A percentile compares a stretch with the other conserved stretches of the same genome.
Conservation (phyloP, 140 eudicot species). For the Erigeron philadelphicus region DNA sequence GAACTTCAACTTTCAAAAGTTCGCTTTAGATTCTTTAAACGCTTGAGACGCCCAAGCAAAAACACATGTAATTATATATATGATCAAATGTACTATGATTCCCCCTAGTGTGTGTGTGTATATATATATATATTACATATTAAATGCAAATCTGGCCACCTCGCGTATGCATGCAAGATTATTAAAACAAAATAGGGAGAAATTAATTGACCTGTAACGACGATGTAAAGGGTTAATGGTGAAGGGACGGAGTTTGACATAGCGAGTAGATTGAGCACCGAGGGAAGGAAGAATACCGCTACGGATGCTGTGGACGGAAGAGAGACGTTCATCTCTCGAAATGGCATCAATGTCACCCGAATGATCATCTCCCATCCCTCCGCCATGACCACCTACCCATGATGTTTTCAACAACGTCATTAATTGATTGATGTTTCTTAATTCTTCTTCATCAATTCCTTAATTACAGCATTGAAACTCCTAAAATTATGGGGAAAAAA, state of each 20-base stretch:
- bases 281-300: conserved; percentile 54
- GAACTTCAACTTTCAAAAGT: too few relatives aligned
- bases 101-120: too few relatives aligned
- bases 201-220: conserved; percentile 41
- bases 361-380: conserved; percentile 17
- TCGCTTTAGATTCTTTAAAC: too few relatives aligned
- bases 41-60: too few relatives aligned
- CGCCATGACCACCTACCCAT: conserved; percentile 24
- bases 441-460: too few relatives aligned
- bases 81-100: too few relatives aligned
- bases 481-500: conserved; percentile 1
- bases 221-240: conserved; percentile 49
- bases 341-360: conserved; percentile 29
- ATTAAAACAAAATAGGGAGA: background rate
- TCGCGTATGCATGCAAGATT: background rate
- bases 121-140: background rate
- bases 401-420: conserved; percentile 34
- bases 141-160: background rate
- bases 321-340: conserved; percentile 31
- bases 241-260: conserved; percentile 43
- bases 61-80: too few relatives aligned
- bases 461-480: conserved; percentile 6
- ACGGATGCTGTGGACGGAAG: conserved; percentile 49
- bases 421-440: too few relatives aligned
- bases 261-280: conserved; percentile 46